phyloP scores from a whole-genome alignment of 495 filamentous ascomycete genomes.

The Sphaerosporella brunnea region DNA sequence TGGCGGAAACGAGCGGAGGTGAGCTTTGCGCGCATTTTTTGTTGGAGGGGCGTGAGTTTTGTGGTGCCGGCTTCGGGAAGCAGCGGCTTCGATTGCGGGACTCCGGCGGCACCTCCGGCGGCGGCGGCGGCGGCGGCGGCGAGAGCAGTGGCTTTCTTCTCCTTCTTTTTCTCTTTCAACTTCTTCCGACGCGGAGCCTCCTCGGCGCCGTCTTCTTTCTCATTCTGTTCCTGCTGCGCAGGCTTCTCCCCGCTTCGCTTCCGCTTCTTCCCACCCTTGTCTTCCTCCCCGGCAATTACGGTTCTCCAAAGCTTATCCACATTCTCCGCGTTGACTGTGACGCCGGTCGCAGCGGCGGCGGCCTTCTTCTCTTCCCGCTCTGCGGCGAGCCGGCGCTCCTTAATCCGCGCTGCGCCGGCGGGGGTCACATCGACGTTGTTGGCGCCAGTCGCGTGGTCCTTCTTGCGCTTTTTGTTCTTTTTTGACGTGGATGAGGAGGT shows the following conservation, averaged over 20 bases:
- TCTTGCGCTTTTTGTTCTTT: conserved; percentile 29
- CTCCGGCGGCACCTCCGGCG: conserved; percentile 6
- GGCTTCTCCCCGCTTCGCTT: conserved; percentile 6
- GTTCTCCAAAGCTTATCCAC: conserved; percentile 58
- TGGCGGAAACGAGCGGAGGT: conserved; percentile 89
- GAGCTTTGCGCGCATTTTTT: conserved; percentile 82
- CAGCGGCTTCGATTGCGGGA: conserved; percentile 19
- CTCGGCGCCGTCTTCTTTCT: conserved; percentile 25
- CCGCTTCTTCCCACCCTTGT: conserved; percentile 13
- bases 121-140: conserved; percentile 17
- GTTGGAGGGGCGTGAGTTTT: conserved; percentile 72
- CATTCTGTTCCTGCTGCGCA: conserved; percentile 10
- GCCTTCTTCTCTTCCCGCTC: conserved; percentile 16
- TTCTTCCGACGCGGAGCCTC: conserved; percentile 14
- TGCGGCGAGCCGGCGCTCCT: conserved; percentile 11
- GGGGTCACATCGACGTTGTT: conserved; percentile 21
- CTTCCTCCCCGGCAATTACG: conserved; percentile 42
- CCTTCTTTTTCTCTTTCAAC: conserved; percentile 24
- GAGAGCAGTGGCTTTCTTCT: conserved; percentile 24
- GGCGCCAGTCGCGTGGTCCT: conserved; percentile 26
- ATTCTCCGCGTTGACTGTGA: conserved; percentile 48
- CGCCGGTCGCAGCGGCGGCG: conserved; percentile 1
- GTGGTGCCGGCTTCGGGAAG: conserved; percentile 26
- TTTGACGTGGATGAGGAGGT: conserved; percentile 9
- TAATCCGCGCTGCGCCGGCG: conserved; percentile 1